These are phyloP conservation scores for Coemansia aciculifera DNA, from an alignment of 192 early-diverging fungal species.

Conservation along the genomic window DNA sequence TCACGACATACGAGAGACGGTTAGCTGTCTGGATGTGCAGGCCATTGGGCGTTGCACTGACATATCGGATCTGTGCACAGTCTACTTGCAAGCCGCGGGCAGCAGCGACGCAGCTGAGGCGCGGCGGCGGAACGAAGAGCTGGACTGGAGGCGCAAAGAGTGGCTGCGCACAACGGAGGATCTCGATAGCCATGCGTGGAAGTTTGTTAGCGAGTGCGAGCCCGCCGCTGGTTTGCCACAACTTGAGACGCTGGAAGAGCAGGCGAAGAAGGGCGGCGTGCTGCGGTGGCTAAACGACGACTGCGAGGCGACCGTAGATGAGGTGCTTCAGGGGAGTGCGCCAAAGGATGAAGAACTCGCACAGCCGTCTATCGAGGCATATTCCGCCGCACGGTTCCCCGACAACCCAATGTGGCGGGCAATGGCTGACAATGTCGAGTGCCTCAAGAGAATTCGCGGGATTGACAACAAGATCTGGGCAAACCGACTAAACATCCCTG, in stretches of 20 bases:
- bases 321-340: background rate
- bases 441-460: slow-evolving; percentile 58
- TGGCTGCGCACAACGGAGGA: slow-evolving; percentile 23
- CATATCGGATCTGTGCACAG: slow-evolving; percentile 29
- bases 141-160: slow-evolving; percentile 35
- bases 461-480: slow-evolving; percentile 64
- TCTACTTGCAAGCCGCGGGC: slow-evolving; percentile 21
- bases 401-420: slow-evolving; percentile 49
- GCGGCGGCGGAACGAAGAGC: slow-evolving; percentile 40
- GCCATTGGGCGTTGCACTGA: slow-evolving; percentile 25
- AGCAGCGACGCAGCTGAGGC: slow-evolving; percentile 24
- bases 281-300: slow-evolving; percentile 52
- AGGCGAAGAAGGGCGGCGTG: slow-evolving; percentile 33
- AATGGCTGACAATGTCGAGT: slow-evolving; percentile 58
- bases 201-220: slow-evolving; percentile 45
- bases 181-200: slow-evolving; percentile 23
- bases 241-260: slow-evolving; percentile 31
- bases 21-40: slow-evolving; percentile 13
- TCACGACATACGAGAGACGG: slow-evolving; percentile 26
- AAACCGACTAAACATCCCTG: slow-evolving; percentile 51
- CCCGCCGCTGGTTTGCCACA: slow-evolving; percentile 28
- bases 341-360: background rate
- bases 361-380: slow-evolving; percentile 40
- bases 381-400: slow-evolving; percentile 41
- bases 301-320: slow-evolving; percentile 35